Evolutionary conservation across 345 rosid genomes (phyloP), one percentile per base, ranked within the genome.

Genomic region (Crucihimalaya himalaica): DNA sequence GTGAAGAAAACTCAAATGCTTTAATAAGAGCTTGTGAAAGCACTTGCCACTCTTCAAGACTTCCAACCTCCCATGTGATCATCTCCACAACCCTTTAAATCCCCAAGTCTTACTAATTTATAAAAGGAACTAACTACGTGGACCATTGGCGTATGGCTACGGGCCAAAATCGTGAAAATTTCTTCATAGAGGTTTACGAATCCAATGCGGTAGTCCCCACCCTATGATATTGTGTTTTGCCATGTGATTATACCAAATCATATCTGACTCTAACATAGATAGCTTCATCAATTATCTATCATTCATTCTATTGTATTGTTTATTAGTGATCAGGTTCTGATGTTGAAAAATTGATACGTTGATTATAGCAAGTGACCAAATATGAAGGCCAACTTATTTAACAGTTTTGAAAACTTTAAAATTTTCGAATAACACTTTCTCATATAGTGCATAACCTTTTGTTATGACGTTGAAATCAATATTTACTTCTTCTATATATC

Each of bases 31-130:
- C 25, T 61, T 53, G 43, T 62, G 48, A 62, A 70, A 32, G 45
- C 14, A 61, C 25, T 45, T 65, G 59, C 47, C 32, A 66, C 19
- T 52, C 74, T 46, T 34, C 43, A 70, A 53, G 42, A 52, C 16
- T 53, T 32, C 15, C n/a, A 64, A 56, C 76, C 48, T 48, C 76
- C 76, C 80, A 77, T 70, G 80, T 70, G 76, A 68, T 51, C 37
- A 55, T 32, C 71, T 76, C 19, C 59, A 76, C 46, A 55, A 63
- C 52, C 27, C 71, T 76, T 63, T 55, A 61, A 54, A 35, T 35
- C 39, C 57, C n/a, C 0, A 76, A 40, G 66, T 70, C 42, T 28
- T 55, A 10, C 25, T 18, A 20, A 39, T 4, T 58, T n/a, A n/a
- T 42, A 8, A 32, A 61, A 8, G 31, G 28, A 18, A 45, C 23